phyloP scores from a whole-genome alignment of 1,284 basidiomycete genomes.

The Puccinia brachypodii region DNA sequence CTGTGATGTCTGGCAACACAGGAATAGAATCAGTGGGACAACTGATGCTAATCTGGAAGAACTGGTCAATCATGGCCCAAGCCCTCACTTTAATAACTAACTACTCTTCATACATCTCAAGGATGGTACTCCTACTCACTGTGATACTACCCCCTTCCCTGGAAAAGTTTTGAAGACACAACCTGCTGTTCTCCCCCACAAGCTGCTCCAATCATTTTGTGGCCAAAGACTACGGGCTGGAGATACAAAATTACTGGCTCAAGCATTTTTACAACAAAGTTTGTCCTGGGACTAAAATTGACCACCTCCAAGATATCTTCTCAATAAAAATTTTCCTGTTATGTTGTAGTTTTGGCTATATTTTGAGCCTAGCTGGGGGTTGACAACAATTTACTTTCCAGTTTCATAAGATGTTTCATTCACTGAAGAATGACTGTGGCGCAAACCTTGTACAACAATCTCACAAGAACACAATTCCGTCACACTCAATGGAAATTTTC shows the following conservation, averaged over 20 bases:
- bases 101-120: constrained; percentile 13
- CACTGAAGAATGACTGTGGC: neutral
- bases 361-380: neutral
- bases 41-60: constrained; percentile 24
- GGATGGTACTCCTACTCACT: constrained; percentile 12
- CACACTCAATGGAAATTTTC: neutral
- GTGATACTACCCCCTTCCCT: neutral
- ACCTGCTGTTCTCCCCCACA: constrained; percentile 3
- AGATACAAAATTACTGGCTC: constrained; percentile 18
- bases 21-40: no score
- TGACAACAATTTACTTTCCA: neutral
- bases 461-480: neutral
- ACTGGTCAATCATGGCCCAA: constrained; percentile 14
- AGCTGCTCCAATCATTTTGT: neutral
- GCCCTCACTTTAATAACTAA: neutral
- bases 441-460: neutral
- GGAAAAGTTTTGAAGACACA: neutral
- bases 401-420: neutral
- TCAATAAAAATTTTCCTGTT: neutral
- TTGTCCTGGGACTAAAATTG: neutral
- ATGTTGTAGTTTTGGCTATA: neutral
- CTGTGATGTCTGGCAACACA: no score
- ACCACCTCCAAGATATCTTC: neutral
- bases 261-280: constrained; percentile 11
- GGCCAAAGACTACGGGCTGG: constrained; percentile 11